Evolutionary conservation across 345 rosid genomes (phyloP).

Genomic region (Eucalyptus decipiens): DNA sequence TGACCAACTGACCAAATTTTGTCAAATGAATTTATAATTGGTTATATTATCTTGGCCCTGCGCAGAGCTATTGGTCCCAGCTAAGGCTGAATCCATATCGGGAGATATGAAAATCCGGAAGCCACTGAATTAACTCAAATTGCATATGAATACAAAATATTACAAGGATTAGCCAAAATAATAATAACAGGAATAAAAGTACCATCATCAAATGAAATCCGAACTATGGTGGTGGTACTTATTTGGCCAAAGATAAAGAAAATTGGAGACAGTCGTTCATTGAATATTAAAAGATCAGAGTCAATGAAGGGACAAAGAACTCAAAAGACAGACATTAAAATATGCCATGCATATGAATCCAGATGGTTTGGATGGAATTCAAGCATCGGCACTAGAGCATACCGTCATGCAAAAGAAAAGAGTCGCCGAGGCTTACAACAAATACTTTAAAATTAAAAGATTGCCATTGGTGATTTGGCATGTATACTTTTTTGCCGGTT

Average conservation of each 20-base stretch:
- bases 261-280: background rate
- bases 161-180: background rate
- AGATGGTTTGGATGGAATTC: background rate
- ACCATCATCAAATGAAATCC: background rate
- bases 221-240: background rate
- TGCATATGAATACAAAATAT: background rate
- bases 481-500: background rate
- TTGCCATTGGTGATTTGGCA: background rate
- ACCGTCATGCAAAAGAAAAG: background rate
- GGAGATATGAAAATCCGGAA: background rate
- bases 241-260: background rate
- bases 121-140: background rate
- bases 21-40: background rate
- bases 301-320: background rate
- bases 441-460: background rate
- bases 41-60: background rate
- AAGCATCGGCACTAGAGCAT: background rate
- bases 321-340: background rate
- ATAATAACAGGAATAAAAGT: background rate
- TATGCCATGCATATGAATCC: background rate
- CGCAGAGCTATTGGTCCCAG: background rate
- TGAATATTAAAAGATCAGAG: background rate
- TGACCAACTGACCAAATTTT: background rate
- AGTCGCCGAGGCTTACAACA: background rate
- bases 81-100: background rate